These are phyloP conservation scores for Barnettozyma hawaiiensis DNA, from an alignment of 1,139 yeast species.

Conservation along the genomic window DNA sequence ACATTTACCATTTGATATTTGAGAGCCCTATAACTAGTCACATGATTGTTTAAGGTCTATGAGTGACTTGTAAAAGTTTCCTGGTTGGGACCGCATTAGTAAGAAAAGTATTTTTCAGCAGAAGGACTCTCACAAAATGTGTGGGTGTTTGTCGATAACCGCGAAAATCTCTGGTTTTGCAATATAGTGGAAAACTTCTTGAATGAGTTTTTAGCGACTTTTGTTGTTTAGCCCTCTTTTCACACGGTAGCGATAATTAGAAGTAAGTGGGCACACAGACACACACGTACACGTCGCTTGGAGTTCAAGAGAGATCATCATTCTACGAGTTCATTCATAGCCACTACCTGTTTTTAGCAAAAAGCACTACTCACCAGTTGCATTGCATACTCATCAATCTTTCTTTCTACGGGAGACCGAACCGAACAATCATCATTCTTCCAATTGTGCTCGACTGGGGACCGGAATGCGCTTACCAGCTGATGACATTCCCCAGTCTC, in stretches of 20 bases:
- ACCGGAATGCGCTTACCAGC: too few species aligned
- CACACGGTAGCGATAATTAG: conserved; percentile 7
- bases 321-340: not conserved
- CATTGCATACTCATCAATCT: too few species aligned
- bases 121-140: conserved; percentile 1
- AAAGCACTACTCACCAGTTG: too few species aligned
- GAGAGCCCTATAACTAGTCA: not conserved
- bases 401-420: too few species aligned
- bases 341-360: not conserved
- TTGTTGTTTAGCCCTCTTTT: conserved; percentile 4
- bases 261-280: conserved; percentile 5
- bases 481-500: too few species aligned
- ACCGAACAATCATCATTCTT: too few species aligned
- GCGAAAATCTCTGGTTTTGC: not conserved
- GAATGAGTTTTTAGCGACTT: conserved; percentile 1
- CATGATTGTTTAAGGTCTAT: not conserved
- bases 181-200: conserved; percentile 5
- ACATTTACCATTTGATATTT: not conserved
- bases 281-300: not conserved
- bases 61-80: not conserved
- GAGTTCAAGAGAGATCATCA: not conserved
- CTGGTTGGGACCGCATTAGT: not conserved
- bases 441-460: too few species aligned
- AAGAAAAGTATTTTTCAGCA: not conserved
- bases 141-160: conserved; percentile 4